phyloP scores from a whole-genome alignment of 2,329 filamentous ascomycete genomes.

The Cordyceps cateniannulata region DNA sequence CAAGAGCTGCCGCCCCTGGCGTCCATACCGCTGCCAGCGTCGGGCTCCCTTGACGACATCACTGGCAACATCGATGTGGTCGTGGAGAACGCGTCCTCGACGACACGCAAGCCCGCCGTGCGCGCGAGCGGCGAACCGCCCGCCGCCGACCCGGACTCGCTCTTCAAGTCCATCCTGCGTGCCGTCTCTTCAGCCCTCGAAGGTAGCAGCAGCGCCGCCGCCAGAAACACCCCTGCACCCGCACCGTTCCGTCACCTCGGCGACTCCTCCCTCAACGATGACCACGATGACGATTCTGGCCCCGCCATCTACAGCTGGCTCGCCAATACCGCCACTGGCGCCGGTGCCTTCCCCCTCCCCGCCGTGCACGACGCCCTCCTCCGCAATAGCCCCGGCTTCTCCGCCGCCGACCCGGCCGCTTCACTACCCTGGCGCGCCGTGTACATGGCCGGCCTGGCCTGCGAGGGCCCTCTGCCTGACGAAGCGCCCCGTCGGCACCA shows the following conservation, averaged over 20 bases:
- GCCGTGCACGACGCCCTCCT: slow-evolving; percentile 52
- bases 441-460: slow-evolving; percentile 65
- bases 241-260: slow-evolving; percentile 18
- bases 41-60: neutral
- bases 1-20: slow-evolving; percentile 4
- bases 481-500: slow-evolving; percentile 54
- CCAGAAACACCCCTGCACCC: neutral
- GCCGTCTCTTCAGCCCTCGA: slow-evolving; percentile 39
- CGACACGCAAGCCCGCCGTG: neutral
- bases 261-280: slow-evolving; percentile 14
- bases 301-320: slow-evolving; percentile 39
- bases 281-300: slow-evolving; percentile 23
- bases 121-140: slow-evolving; percentile 13
- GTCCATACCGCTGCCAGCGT: neutral
- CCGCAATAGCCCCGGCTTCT: slow-evolving; percentile 35
- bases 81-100: slow-evolving; percentile 8
- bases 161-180: slow-evolving; percentile 41
- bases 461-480: slow-evolving; percentile 51
- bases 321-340: slow-evolving; percentile 46
- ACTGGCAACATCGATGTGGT: slow-evolving; percentile 3
- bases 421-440: slow-evolving; percentile 62
- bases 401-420: slow-evolving; percentile 27
- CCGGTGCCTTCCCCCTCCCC: slow-evolving; percentile 63
- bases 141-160: slow-evolving; percentile 20
- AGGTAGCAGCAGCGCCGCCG: neutral